These are phyloP conservation scores for Cyclaneusma minus DNA, from an alignment of 2,329 filamentous ascomycete species.

Conservation along the genomic window DNA sequence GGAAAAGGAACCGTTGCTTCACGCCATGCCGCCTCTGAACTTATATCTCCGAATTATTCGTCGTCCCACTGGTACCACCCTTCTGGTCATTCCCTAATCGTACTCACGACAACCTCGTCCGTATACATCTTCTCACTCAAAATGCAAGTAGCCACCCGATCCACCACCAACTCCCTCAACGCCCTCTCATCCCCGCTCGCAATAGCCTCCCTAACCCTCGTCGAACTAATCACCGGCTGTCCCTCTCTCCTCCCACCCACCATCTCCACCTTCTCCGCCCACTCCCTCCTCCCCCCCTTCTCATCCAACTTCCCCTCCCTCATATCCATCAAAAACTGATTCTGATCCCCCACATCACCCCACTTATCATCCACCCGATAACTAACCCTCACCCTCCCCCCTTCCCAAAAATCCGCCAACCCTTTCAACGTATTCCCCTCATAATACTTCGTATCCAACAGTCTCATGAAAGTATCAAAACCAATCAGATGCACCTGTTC, in stretches of 20 bases:
- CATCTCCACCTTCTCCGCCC: constrained; percentile 45
- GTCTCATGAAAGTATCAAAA: constrained; percentile 60
- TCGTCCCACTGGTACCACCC: no score
- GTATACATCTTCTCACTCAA: constrained; percentile 38
- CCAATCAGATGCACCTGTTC: constrained; percentile 55
- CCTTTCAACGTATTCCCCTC: constrained; percentile 32
- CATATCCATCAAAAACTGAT: constrained; percentile 35
- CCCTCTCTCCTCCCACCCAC: constrained; percentile 31
- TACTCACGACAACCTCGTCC: constrained; percentile 13
- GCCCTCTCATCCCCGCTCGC: constrained; percentile 27
- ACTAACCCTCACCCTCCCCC: constrained; percentile 46
- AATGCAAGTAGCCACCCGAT: constrained; percentile 42
- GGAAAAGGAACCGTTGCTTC: no score
- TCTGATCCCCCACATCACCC: constrained; percentile 39
- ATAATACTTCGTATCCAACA: constrained; percentile 63
- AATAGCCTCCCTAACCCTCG: constrained; percentile 44
- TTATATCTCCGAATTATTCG: no score
- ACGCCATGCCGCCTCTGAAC: no score
- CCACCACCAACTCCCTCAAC: constrained; percentile 38
- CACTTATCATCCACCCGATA: constrained; percentile 45
- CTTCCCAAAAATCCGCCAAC: constrained; percentile 46
- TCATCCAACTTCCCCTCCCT: constrained; percentile 28
- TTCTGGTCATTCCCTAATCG: not conserved
- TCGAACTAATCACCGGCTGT: constrained; percentile 34
- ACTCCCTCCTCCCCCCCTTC: constrained; percentile 38